Conservation (phyloP, 2,329 filamentous ascomycete genomes). For the Eutypa lata region DNA sequence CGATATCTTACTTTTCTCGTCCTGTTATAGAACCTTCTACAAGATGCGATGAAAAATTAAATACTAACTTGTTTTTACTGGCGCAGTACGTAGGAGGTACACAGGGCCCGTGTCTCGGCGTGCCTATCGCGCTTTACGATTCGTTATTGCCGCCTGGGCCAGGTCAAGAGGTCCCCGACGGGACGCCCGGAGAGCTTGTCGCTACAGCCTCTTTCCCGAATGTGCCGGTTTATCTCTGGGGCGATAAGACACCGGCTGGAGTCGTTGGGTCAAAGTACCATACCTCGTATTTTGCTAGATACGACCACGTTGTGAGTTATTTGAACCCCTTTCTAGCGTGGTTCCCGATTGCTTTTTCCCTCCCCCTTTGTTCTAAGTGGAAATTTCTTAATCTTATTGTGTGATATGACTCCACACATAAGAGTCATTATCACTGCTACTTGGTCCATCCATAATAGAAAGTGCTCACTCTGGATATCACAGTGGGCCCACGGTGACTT, state of each 20-base stretch:
- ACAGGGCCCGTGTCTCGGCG: constrained; percentile 47
- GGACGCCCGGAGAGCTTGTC: constrained; percentile 73
- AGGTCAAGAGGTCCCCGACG: constrained; percentile 46
- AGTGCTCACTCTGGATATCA: neutral
- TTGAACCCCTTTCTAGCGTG: neutral
- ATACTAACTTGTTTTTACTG: too few relatives aligned
- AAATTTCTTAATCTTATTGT: too few relatives aligned
- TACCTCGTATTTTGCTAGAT: constrained; percentile 60
- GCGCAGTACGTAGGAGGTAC: constrained; percentile 54
- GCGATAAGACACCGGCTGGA: constrained; percentile 39
- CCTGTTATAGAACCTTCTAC: too few relatives aligned
- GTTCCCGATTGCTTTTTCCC: too few relatives aligned
- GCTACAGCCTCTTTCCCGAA: constrained; percentile 71
- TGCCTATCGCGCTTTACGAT: constrained; percentile 59
- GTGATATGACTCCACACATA: too few relatives aligned
- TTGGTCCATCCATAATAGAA: too few relatives aligned
- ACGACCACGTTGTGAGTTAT: constrained; percentile 47
- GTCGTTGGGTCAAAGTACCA: constrained; percentile 55
- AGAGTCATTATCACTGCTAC: too few relatives aligned
- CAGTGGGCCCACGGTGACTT: constrained; percentile 81
- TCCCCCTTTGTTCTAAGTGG: too few relatives aligned
- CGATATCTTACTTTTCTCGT: too few relatives aligned
- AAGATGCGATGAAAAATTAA: too few relatives aligned
- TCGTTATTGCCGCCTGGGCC: constrained; percentile 48
- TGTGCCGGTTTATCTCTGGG: constrained; percentile 66